Evolutionary conservation across 2,329 filamentous ascomycete species (phyloP).

Genomic region (Trichoderma cornu-damae): DNA sequence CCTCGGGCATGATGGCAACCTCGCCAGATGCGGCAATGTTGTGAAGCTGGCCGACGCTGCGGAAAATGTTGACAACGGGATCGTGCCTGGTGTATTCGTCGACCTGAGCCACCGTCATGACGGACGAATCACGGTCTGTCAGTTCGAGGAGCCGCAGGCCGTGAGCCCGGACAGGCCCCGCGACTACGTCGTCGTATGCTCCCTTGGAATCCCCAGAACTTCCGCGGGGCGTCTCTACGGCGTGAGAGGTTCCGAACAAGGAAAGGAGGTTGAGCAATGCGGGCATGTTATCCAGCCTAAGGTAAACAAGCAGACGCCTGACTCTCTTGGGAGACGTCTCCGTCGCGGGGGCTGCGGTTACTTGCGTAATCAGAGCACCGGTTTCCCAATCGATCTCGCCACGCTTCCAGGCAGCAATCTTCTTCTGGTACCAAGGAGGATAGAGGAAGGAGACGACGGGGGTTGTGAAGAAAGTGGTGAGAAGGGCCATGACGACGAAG

Average conservation of each 20-base stretch:
- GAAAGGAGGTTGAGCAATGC: conserved; percentile 78
- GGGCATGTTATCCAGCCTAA: conserved; percentile 79
- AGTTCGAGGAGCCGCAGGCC: conserved; percentile 82
- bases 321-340: conserved; percentile 33
- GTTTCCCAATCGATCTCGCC: conserved; percentile 85
- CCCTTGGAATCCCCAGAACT: conserved; percentile 26
- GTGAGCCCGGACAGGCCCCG: conserved; percentile 59
- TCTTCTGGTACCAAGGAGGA: conserved; percentile 56
- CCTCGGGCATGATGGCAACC: conserved; percentile 72
- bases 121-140: conserved; percentile 86
- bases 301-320: conserved; percentile 68
- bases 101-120: conserved; percentile 86
- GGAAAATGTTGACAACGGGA: conserved; percentile 86
- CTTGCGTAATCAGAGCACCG: conserved; percentile 21
- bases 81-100: conserved; percentile 69
- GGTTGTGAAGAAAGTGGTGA: conserved; percentile 80
- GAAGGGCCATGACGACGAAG: conserved; percentile 87
- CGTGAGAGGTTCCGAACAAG: conserved; percentile 56
- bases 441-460: conserved; percentile 70
- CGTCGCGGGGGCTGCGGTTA: conserved; percentile 17
- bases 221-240: conserved; percentile 10
- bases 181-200: conserved; percentile 22
- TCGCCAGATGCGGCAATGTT: conserved; percentile 78
- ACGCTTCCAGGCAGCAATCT: conserved; percentile 56
- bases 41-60: conserved; percentile 78